These are phyloP conservation scores for Lipomyces sp. DNA, from an alignment of 805 yeast species.

Conservation along the genomic window DNA sequence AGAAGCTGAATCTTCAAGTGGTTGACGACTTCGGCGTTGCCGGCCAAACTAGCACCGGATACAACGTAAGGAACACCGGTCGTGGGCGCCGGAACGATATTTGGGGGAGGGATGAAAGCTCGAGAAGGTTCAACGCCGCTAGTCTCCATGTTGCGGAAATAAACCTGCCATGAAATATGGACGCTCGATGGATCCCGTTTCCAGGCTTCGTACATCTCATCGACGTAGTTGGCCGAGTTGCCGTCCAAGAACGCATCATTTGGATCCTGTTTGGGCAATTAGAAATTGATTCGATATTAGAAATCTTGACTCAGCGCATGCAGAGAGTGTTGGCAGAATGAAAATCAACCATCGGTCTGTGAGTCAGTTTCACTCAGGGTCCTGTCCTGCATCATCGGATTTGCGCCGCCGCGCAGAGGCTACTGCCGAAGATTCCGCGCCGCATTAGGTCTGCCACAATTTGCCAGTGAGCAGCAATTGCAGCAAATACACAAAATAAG, in stretches of 20 bases:
- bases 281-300: not conserved
- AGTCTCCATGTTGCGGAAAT: slow-evolving; percentile 86
- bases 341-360: not conserved
- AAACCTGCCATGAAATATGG: slow-evolving; percentile 90
- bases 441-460: not conserved
- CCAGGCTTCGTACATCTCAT: slow-evolving; percentile 98
- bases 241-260: slow-evolving; percentile 80
- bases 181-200: slow-evolving; percentile 85
- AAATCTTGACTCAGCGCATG: not conserved
- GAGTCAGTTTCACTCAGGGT: not conserved
- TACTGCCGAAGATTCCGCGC: not conserved
- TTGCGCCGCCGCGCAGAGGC: not conserved
- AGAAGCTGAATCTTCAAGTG: slow-evolving; percentile 95
- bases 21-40: slow-evolving; percentile 68
- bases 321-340: not conserved
- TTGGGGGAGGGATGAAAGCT: slow-evolving; percentile 92
- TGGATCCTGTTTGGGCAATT: slow-evolving; percentile 22
- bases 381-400: not conserved
- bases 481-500: not conserved
- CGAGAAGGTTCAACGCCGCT: slow-evolving; percentile 68
- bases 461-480: not conserved
- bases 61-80: slow-evolving; percentile 72
- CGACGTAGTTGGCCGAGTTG: slow-evolving; percentile 87
- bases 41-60: slow-evolving; percentile 52
- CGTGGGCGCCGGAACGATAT: slow-evolving; percentile 77